Evolutionary conservation across 2,329 filamentous ascomycete species (phyloP), one percentile per base, ranked within the genome.

Genomic region (Penicillium sp.): DNA sequence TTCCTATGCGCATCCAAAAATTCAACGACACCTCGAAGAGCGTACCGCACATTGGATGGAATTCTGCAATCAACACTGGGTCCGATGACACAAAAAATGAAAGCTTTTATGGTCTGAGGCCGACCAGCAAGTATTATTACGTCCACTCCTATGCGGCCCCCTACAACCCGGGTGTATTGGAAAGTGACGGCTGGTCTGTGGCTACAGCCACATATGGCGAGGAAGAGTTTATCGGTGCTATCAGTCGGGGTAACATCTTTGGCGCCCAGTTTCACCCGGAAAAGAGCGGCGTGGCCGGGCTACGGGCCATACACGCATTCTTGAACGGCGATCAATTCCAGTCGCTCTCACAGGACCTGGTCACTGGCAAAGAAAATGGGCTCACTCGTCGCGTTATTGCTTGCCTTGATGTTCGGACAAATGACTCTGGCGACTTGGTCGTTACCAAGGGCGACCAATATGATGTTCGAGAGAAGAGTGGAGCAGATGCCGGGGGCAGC

Each of bases 21-120:
- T 99, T 99, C 77, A 79, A 90, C 70, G 85, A 90, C 71, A 73
- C 76, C 32, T 79, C 84, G 67, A 97, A 97, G 78, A 87, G 92
- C 37, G 95, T 99, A n/a, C 94, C 94, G 38, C 95, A 99, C 77
- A 99, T 99, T 73, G 94, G 94, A 53, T 99, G 94, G 94, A 99
- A 99, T 76, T 92, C 87, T 65, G 94, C 95, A 43, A 87, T 87
- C 66, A 75, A 60, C 66, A 74, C 58, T 63, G 77, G 67, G 58
- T 78, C 73, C 58, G 72, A 53, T 59, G 75, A 70, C 56, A 72
- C 71, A 10, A 69, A 64, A 59, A 70, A 76, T 18, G 76, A 83
- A 60, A 83, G 80, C 64, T 83, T 97, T 56, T 97, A 93, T 73
- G 92, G 89, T 55, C 77, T 99, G 52, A 80, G 84, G 29, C 87